Conservation (phyloP, 345 rosid species). For the Psidium guajava region DNA sequence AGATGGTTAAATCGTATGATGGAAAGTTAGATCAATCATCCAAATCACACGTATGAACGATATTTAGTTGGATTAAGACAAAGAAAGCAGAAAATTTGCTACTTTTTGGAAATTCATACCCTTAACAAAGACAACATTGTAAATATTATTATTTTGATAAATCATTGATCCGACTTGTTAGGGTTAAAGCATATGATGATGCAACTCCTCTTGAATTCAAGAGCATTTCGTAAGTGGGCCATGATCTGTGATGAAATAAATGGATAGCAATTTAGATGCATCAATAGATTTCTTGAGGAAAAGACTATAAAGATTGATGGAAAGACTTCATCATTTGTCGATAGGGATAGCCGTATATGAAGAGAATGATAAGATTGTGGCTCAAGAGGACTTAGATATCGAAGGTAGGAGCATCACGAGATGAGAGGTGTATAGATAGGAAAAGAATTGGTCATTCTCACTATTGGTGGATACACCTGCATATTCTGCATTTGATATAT, state of each 20-base stretch:
- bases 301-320: neutral
- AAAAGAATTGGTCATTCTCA: neutral
- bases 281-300: neutral
- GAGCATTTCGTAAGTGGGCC: neutral
- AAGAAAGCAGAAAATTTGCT: neutral
- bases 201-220: neutral
- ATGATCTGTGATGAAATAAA: neutral
- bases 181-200: neutral
- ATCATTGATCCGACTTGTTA: neutral
- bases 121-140: rapidly evolving
- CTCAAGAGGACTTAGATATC: neutral
- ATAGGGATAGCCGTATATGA: neutral
- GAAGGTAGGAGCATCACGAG: neutral
- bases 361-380: neutral
- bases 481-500: neutral
- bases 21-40: neutral
- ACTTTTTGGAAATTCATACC: neutral
- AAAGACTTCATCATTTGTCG: neutral
- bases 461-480: neutral
- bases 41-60: neutral
- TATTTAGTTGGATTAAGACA: neutral
- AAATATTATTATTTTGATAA: neutral
- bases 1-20: too few species aligned
- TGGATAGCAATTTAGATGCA: neutral
- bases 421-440: neutral